phyloP scores from a whole-genome alignment of 2,329 filamentous ascomycete species.

The Esteya vermicola region DNA sequence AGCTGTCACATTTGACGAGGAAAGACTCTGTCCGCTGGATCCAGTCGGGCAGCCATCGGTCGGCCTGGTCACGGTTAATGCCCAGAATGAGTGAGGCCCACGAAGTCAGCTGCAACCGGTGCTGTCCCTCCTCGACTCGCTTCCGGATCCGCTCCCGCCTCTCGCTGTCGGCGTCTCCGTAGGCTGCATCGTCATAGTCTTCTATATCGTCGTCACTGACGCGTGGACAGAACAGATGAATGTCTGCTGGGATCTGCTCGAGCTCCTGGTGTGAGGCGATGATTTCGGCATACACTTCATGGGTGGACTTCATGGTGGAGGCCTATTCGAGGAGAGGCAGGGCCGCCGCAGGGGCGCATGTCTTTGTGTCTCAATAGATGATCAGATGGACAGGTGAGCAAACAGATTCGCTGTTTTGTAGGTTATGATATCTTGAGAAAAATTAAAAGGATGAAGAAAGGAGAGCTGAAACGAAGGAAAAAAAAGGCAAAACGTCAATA shows the following conservation, averaged over 20 bases:
- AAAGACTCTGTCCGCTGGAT: constrained; percentile 39
- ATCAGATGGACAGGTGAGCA: no score
- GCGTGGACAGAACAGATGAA: constrained; percentile 57
- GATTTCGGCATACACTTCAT: constrained; percentile 24
- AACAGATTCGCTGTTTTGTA: no score
- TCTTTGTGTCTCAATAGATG: no score
- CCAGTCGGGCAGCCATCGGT: constrained; percentile 46
- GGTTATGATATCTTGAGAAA: no score
- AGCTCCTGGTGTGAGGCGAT: constrained; percentile 28
- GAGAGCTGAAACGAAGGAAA: neutral
- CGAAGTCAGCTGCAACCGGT: constrained; percentile 47
- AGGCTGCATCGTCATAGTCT: constrained; percentile 44
- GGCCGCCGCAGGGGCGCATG: neutral
- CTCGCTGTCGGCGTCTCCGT: constrained; percentile 30
- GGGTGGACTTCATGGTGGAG: constrained; percentile 18
- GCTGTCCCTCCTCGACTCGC: constrained; percentile 40
- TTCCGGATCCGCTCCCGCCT: constrained; percentile 34
- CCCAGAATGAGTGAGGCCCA: constrained; percentile 57
- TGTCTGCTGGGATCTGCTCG: constrained; percentile 27
- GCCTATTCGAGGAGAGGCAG: neutral
- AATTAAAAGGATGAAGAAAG: no score
- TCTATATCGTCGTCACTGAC: constrained; percentile 46
- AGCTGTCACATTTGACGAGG: constrained; percentile 52
- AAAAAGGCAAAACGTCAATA: no score
- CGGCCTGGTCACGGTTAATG: constrained; percentile 45